A percentile compares a stretch with the other conserved stretches of the same genome.
Conservation (phyloP, 116 monocot genomes). For the Cymodocea nodosa region DNA sequence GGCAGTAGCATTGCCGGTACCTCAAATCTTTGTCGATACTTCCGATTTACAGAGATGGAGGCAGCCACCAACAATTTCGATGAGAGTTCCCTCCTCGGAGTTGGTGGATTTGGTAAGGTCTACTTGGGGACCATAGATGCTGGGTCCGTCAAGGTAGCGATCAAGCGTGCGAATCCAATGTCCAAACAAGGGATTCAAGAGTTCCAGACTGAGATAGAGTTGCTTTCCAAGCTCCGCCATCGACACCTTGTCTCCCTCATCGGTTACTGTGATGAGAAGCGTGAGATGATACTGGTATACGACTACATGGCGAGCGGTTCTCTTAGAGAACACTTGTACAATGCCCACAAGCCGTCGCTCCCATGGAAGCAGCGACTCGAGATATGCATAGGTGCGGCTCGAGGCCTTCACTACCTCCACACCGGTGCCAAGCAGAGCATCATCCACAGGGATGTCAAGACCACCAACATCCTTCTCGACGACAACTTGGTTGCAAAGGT, state of each 20-base stretch:
- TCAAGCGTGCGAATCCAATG: background rate
- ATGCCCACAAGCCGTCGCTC: background rate
- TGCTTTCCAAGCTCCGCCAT: background rate
- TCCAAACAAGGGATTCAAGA: background rate
- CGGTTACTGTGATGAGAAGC: background rate
- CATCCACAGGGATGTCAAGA: background rate
- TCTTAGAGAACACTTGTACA: background rate
- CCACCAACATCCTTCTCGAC: background rate
- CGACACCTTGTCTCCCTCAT: background rate
- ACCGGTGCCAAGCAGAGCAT: background rate
- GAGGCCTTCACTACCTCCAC: background rate
- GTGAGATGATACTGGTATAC: constrained; percentile 2
- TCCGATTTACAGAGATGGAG: background rate
- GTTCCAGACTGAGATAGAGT: background rate
- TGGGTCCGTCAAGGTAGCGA: background rate
- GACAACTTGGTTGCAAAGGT: background rate
- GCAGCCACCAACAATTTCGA: accelerated
- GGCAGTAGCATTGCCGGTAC: background rate
- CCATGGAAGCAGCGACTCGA: background rate
- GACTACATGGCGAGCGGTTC: background rate
- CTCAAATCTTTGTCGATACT: accelerated
- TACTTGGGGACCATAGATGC: background rate
- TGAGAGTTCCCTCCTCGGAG: background rate
- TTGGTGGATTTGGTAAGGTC: background rate
- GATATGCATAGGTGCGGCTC: constrained; percentile 5